phyloP scores from a whole-genome alignment of 169 alveolate species.

The Toxoplasma gondii region DNA sequence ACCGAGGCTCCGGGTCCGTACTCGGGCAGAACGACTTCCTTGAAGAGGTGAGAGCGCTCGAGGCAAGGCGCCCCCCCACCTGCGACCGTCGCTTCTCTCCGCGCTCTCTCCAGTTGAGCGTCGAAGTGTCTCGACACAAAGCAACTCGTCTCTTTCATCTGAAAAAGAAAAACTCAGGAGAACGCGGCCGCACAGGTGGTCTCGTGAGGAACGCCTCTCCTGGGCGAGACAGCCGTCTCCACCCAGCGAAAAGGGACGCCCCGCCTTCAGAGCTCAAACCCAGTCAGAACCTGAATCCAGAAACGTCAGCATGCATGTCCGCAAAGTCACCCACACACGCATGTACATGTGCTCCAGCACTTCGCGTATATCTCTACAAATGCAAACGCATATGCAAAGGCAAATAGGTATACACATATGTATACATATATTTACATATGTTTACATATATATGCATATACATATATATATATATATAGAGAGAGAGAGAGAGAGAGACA shows the following conservation, averaged over 20 bases:
- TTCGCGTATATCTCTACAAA: not conserved
- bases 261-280: too few species aligned
- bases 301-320: too few species aligned
- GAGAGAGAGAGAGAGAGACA: too few species aligned
- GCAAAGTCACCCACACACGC: too few species aligned
- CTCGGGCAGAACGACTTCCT: conserved; percentile 68
- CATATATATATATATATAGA: too few species aligned
- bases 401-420: not conserved
- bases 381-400: not conserved
- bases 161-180: not conserved
- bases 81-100: not conserved
- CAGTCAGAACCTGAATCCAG: too few species aligned
- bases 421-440: not conserved
- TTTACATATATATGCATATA: not conserved
- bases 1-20: conserved; percentile 37
- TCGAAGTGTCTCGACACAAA: conserved; percentile 72
- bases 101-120: conserved; percentile 53
- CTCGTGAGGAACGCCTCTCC: not conserved
- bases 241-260: too few species aligned
- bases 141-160: conserved; percentile 75
- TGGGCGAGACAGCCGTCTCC: not conserved
- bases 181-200: not conserved
- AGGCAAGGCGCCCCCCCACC: not conserved
- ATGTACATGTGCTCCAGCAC: too few species aligned
- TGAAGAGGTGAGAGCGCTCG: conserved; percentile 65